Evolutionary conservation across 495 filamentous ascomycete genomes (phyloP), one percentile per base, ranked within the genome.

Genomic region (Melanomma pulvis-pyrius): DNA sequence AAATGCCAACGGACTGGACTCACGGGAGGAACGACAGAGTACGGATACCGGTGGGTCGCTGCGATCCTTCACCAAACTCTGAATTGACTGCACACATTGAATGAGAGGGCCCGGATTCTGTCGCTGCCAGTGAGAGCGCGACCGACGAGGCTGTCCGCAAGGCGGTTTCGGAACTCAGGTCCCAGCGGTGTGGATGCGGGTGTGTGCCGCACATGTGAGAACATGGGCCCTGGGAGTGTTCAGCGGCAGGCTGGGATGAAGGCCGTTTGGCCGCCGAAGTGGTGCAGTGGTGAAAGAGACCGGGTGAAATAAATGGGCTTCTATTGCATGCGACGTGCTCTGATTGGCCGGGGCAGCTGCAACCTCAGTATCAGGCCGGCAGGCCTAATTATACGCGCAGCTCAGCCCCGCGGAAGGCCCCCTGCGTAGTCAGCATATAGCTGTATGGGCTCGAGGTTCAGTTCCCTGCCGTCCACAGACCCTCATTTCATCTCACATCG

Each of bases 51-150:
- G 53, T 29, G 36, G 22, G 49, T 36, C 13, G 56, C 17, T 64
- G n/a, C 47, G 51, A 64, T 58, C 61, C 61, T 64, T 29, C 61
- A 22, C 22, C 32, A 53, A 63, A 30, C 21, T 30, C 32, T 57
- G 30, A 50, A 50, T 50, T 26, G 48, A 50, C 48, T 50, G 11
- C 53, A 25, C 28, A 8, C n/a, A n/a, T 3, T 19, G 6, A 26
- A 57, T 47, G 2, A 8, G 56, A 12, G 5, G 22, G 26, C n/a
- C 55, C 50, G 39, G n/a, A n/a, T 19, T 6, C 47, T 29, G 58
- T 61, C 7, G n/a, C 17, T 17, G 39, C 32, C 32, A 36, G 32
- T 36, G 6, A 13, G 6, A 13, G 13, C 32, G 13, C 13, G 32
- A 36, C 32, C 32, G 26, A 47, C 26, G 59, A 61, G 59, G 59